Conservation (phyloP, 352 stramenopile species). For the Phytopythium chamaehyphon region DNA sequence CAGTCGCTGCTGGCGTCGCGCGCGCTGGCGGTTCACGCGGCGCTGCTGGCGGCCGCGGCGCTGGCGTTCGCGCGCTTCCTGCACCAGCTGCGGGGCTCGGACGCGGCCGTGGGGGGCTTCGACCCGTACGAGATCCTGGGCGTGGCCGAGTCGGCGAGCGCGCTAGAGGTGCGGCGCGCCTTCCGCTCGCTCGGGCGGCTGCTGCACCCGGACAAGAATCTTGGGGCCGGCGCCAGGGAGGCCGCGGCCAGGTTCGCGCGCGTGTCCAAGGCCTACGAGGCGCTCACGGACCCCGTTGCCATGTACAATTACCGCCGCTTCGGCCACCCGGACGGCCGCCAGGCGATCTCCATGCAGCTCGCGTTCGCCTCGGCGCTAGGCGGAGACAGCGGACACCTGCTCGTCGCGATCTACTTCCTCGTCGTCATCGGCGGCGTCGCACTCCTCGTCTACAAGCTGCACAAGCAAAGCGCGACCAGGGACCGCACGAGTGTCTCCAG, state of each 20-base stretch:
- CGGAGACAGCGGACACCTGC: constrained; percentile 39
- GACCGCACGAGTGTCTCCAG: constrained; percentile 64
- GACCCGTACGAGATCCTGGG: constrained; percentile 85
- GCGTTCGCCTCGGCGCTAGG: constrained; percentile 61
- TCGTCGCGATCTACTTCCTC: constrained; percentile 72
- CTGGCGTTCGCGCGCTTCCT: constrained; percentile 45
- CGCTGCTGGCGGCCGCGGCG: constrained; percentile 43
- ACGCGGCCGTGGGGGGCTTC: constrained; percentile 70
- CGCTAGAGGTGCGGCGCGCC: constrained; percentile 69
- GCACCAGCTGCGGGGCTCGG: constrained; percentile 58
- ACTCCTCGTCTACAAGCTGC: constrained; percentile 60
- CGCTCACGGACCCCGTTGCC: constrained; percentile 60
- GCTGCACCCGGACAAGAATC: constrained; percentile 84
- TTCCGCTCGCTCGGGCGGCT: constrained; percentile 62
- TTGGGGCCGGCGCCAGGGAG: constrained; percentile 33
- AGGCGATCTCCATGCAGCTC: constrained; percentile 73
- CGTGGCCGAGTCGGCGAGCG: constrained; percentile 47
- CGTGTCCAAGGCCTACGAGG: constrained; percentile 85
- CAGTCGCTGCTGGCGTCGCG: constrained; percentile 35
- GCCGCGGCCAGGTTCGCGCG: constrained; percentile 44
- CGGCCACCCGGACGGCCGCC: constrained; percentile 72
- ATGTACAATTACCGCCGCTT: constrained; percentile 82
- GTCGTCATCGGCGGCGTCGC: constrained; percentile 54
- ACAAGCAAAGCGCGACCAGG: constrained; percentile 41
- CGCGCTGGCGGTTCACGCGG: constrained; percentile 44